phyloP scores from a whole-genome alignment of 1,284 basidiomycete species.

The Sphaerobolus stellatus region DNA sequence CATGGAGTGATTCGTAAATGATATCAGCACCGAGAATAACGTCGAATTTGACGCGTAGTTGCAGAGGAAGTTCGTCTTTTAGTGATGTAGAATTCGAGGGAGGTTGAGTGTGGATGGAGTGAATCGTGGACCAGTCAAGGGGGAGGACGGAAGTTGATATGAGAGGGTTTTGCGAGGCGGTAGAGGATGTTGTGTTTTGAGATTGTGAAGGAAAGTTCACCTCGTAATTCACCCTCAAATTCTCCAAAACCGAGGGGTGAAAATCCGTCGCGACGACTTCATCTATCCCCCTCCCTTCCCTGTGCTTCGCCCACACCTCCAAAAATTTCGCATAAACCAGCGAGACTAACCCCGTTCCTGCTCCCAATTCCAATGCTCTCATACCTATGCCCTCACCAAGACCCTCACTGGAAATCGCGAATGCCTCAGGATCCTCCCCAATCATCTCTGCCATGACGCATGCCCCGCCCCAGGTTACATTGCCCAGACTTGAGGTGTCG shows the following conservation, averaged over 20 bases:
- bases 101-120: too few relatives aligned
- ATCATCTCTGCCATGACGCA: conserved; percentile 82
- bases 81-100: neutral
- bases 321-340: neutral
- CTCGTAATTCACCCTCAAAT: conserved; percentile 67
- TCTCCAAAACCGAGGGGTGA: conserved; percentile 70
- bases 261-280: conserved; percentile 77
- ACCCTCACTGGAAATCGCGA: conserved; percentile 47
- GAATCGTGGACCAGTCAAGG: conserved; percentile 70
- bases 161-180: conserved; percentile 1
- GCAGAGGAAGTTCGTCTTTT: conserved; percentile 29
- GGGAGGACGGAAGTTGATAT: conserved; percentile 29
- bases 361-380: conserved; percentile 64
- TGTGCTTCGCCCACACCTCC: neutral
- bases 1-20: conserved; percentile 70
- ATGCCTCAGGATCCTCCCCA: conserved; percentile 54
- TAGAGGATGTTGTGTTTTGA: neutral
- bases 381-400: conserved; percentile 88
- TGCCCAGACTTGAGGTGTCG: conserved; percentile 79
- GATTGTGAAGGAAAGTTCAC: conserved; percentile 50
- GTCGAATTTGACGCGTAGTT: conserved; percentile 50
- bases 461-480: conserved; percentile 90
- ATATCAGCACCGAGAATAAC: conserved; percentile 74
- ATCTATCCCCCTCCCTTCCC: neutral
- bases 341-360: conserved; percentile 29